A percentile compares a stretch with the other conserved stretches of the same genome.
These are phyloP conservation scores for Chlorociboria aeruginascens DNA, from an alignment of 495 filamentous ascomycete species.

Conservation along the genomic window DNA sequence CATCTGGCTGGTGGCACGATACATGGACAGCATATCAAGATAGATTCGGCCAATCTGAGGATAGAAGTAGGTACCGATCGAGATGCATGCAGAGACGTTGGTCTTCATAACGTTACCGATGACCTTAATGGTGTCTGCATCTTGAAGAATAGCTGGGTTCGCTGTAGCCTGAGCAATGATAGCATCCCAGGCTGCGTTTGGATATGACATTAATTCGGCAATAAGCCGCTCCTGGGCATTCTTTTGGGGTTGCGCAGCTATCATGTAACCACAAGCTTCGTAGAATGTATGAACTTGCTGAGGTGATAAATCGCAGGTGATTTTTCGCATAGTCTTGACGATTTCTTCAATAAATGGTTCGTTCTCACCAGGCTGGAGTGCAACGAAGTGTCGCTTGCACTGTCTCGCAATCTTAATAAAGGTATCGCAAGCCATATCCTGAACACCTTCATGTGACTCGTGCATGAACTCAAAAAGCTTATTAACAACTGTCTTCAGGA, in stretches of 20 bases:
- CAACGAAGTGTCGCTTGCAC: slow-evolving; percentile 94
- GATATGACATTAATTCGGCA: slow-evolving; percentile 81
- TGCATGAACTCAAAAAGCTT: slow-evolving; percentile 99
- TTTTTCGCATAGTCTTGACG: slow-evolving; percentile 85
- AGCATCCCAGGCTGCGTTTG: slow-evolving; percentile 87
- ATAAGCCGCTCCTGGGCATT: slow-evolving; percentile 82
- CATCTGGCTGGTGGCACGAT: slow-evolving; percentile 85
- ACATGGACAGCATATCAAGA: slow-evolving; percentile 98
- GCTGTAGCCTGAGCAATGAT: slow-evolving; percentile 80
- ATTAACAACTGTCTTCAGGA: slow-evolving; percentile 98
- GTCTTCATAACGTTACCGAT: slow-evolving; percentile 99
- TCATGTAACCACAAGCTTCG: slow-evolving; percentile 98
- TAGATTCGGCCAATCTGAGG: slow-evolving; percentile 98
- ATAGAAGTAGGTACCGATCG: slow-evolving; percentile 93
- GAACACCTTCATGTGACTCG: slow-evolving; percentile 97
- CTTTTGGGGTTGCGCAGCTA: slow-evolving; percentile 91
- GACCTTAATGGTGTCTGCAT: slow-evolving; percentile 90
- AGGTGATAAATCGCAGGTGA: slow-evolving; percentile 86
- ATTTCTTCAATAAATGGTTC: slow-evolving; percentile 99
- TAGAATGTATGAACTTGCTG: slow-evolving; percentile 99
- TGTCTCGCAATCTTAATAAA: slow-evolving; percentile 99
- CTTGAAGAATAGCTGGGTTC: slow-evolving; percentile 72
- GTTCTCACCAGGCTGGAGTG: slow-evolving; percentile 82
- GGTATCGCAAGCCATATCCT: slow-evolving; percentile 99
- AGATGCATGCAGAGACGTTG: slow-evolving; percentile 92